These are phyloP conservation scores for Gomphus sp. DNA, from an alignment of 1,284 basidiomycete species.

Conservation along the genomic window DNA sequence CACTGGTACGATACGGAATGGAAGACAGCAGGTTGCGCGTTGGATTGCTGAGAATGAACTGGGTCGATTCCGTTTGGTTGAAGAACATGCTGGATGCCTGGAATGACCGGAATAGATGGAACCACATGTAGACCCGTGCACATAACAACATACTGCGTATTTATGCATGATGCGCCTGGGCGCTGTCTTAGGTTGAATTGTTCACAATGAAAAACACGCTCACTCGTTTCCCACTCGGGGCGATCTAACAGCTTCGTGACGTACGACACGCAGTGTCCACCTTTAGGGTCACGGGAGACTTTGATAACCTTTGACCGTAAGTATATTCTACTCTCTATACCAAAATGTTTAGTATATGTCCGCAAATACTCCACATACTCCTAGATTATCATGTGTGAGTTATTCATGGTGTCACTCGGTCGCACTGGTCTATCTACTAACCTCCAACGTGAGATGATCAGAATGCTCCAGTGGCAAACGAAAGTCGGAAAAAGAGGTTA, in stretches of 20 bases:
- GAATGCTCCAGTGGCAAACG: slow-evolving; percentile 40
- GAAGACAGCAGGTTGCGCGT: slow-evolving; percentile 24
- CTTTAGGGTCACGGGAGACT: slow-evolving; percentile 23
- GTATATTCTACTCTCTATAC: slow-evolving; percentile 32
- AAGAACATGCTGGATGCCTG: slow-evolving; percentile 34
- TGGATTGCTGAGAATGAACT: slow-evolving; percentile 11
- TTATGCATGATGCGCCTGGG: slow-evolving; percentile 17
- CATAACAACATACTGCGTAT: slow-evolving; percentile 31
- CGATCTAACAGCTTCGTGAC: slow-evolving; percentile 16
- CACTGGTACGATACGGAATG: slow-evolving; percentile 48
- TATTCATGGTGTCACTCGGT: background rate
- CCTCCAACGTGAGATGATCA: slow-evolving; percentile 51
- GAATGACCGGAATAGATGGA: slow-evolving; percentile 38
- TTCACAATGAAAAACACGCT: slow-evolving; percentile 5
- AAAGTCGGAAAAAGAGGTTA: slow-evolving; percentile 60
- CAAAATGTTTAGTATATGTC: slow-evolving; percentile 40
- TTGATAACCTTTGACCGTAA: slow-evolving; percentile 35
- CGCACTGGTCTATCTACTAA: slow-evolving; percentile 14
- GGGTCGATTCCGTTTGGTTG: slow-evolving; percentile 11
- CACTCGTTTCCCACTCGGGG: slow-evolving; percentile 22
- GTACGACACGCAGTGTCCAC: slow-evolving; percentile 29
- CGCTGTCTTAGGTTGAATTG: slow-evolving; percentile 9
- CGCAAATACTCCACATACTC: slow-evolving; percentile 53
- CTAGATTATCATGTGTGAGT: slow-evolving; percentile 15
- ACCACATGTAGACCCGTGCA: slow-evolving; percentile 45